Evolutionary conservation across 1,284 basidiomycete species (phyloP).

Genomic region (Apiotrichum montevideense): DNA sequence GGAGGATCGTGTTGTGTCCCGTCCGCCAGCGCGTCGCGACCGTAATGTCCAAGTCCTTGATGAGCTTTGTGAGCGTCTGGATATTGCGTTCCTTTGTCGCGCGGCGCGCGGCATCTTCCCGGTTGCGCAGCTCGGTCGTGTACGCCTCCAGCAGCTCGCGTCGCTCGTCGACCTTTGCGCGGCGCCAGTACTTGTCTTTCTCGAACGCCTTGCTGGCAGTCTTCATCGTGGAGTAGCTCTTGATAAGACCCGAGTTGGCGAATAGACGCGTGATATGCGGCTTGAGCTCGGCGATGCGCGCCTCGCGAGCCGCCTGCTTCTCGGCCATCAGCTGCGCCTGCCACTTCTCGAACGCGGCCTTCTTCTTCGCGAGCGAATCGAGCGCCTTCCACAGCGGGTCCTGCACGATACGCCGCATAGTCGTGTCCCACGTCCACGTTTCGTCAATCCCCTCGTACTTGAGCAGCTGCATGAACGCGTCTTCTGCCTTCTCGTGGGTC

Average conservation of each 20-base stretch:
- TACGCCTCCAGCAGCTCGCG: conserved; percentile 84
- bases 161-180: conserved; percentile 74
- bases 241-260: conserved; percentile 72
- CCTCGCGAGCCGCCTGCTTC: conserved; percentile 72
- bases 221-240: conserved; percentile 78
- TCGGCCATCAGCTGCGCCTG: conserved; percentile 51
- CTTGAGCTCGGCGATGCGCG: conserved; percentile 70
- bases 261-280: conserved; percentile 78
- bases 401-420: conserved; percentile 95
- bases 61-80: conserved; percentile 66
- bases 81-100: conserved; percentile 68
- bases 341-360: conserved; percentile 77
- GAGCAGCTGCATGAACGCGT: conserved; percentile 84
- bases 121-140: conserved; percentile 69
- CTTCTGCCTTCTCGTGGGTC: conserved; percentile 82
- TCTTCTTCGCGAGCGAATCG: conserved; percentile 89
- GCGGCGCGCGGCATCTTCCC: conserved; percentile 64
- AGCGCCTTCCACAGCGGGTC: conserved; percentile 95
- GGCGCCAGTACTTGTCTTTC: conserved; percentile 80
- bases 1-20: conserved; percentile 66
- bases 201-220: conserved; percentile 77
- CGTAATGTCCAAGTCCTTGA: conserved; percentile 76
- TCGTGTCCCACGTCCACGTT: conserved; percentile 95
- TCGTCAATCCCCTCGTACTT: conserved; percentile 82
- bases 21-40: conserved; percentile 82